Evolutionary conservation across 2,329 filamentous ascomycete genomes (phyloP), one percentile per base, ranked within the genome.

Genomic region (Septoria linicola): DNA sequence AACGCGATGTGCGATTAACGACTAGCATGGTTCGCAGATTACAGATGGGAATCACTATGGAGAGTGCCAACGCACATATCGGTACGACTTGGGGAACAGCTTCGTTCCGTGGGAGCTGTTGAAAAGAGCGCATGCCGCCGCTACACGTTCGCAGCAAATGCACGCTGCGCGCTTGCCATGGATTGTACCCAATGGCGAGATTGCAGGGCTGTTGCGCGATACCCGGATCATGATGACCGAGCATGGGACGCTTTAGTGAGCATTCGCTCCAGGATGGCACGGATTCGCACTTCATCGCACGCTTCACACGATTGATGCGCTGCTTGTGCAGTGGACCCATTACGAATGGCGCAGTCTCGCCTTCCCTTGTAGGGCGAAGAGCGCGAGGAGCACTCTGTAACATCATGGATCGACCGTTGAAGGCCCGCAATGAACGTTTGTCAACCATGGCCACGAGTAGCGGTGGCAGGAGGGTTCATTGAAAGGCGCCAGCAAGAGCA

Each of bases 21-120:
- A 40, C 57, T 54, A 54, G 53, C 51, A 40, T 46, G 57, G 57
- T 51, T 53, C 21, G 50, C 53, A 56, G 51, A 59, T 59, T 55
- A 47, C 23, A 32, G 32, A 42, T 39, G 36, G 47, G n/a, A n/a
- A n/a, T n/a, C n/a, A n/a, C n/a, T n/a, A n/a, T n/a, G n/a, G n/a
- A 50, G 50, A 44, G 40, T 44, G 41, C 41, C 42, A 25, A 39
- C 37, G 34, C 11, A 41, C 50, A 53, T 52, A 31, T 51, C 57
- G 57, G 57, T 46, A 48, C 42, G 44, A 56, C 53, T 59, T 46
- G 48, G 51, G 51, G 43, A 39, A 46, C 48, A 39, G 31, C 30
- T 51, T 45, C 47, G 50, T 55, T 41, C 55, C 52, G 21, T 49
- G 50, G 42, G 16, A 27, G 8, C 32, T 36, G 16, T 31, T 32